Evolutionary conservation across 306 rosid species (phyloP).

Genomic region (Senna tora): DNA sequence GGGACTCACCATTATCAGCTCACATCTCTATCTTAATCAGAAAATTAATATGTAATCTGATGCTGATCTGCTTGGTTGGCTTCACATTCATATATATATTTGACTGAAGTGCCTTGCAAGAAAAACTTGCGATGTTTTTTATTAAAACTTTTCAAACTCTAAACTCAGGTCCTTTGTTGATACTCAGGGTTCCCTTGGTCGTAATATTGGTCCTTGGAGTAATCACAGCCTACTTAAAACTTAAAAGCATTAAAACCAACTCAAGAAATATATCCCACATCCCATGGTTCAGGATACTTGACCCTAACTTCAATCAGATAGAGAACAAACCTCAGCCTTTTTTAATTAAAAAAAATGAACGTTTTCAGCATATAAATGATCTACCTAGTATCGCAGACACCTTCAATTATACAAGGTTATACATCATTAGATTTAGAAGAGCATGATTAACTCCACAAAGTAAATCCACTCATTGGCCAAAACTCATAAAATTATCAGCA

Average conservation of each 20-base stretch:
- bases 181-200: not conserved
- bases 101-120: not conserved
- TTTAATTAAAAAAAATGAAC: slow-evolving; percentile 41
- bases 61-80: too few relatives aligned
- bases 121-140: too few relatives aligned
- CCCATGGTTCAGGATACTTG: not conserved
- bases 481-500: slow-evolving; percentile 39
- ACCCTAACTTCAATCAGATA: not conserved
- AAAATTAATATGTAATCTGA: too few relatives aligned
- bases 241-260: slow-evolving; percentile 3
- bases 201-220: not conserved
- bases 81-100: too few relatives aligned
- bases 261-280: not conserved
- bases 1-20: not conserved
- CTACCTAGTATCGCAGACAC: slow-evolving; percentile 51
- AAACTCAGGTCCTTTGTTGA: not conserved
- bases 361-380: slow-evolving; percentile 47
- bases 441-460: slow-evolving; percentile 52
- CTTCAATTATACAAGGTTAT: slow-evolving; percentile 48
- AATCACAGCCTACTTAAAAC: not conserved
- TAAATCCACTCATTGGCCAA: slow-evolving; percentile 42
- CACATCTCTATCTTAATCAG: not conserved
- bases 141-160: not conserved
- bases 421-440: slow-evolving; percentile 42
- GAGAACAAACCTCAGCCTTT: slow-evolving; percentile 37